Percentiles rank a stretch among this genome's conserved stretches.
phyloP scores from a whole-genome alignment of 2,329 filamentous ascomycete genomes.

The Paecilomyces formosus region DNA sequence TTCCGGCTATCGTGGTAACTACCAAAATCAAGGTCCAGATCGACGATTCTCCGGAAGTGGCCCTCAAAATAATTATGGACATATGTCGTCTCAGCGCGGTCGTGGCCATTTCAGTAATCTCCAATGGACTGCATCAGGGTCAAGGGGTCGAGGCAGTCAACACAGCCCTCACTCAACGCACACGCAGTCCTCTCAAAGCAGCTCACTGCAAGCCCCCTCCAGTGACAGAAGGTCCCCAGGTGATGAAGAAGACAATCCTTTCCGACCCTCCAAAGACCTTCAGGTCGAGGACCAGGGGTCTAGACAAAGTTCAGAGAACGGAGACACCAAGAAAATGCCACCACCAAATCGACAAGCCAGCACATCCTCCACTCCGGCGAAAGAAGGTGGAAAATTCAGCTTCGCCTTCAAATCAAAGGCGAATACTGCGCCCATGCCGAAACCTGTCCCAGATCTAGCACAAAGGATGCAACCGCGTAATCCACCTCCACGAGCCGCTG shows the following conservation, averaged over 20 bases:
- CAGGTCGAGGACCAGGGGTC: conserved; percentile 56
- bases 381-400: conserved; percentile 67
- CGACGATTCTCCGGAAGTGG: conserved; percentile 38
- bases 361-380: conserved; percentile 43
- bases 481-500: conserved; percentile 25
- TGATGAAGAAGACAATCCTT: conserved; percentile 53
- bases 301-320: conserved; percentile 35
- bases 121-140: conserved; percentile 60
- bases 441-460: conserved; percentile 43
- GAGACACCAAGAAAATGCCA: conserved; percentile 45
- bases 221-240: conserved; percentile 25
- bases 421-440: conserved; percentile 46
- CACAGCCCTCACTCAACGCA: conserved; percentile 33
- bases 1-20: conserved; percentile 52
- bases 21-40: conserved; percentile 41
- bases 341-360: conserved; percentile 49
- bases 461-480: conserved; percentile 39
- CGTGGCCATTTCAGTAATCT: conserved; percentile 57
- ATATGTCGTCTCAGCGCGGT: conserved; percentile 42
- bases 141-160: conserved; percentile 44
- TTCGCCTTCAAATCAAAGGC: conserved; percentile 86
- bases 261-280: conserved; percentile 57
- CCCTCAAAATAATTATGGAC: conserved; percentile 41
- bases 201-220: conserved; percentile 21
- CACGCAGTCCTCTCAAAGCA: conserved; percentile 24